Percentiles rank a stretch among this genome's conserved stretches.
phyloP scores from a whole-genome alignment of 164 flowering plant species.

The Amborella trichopoda region DNA sequence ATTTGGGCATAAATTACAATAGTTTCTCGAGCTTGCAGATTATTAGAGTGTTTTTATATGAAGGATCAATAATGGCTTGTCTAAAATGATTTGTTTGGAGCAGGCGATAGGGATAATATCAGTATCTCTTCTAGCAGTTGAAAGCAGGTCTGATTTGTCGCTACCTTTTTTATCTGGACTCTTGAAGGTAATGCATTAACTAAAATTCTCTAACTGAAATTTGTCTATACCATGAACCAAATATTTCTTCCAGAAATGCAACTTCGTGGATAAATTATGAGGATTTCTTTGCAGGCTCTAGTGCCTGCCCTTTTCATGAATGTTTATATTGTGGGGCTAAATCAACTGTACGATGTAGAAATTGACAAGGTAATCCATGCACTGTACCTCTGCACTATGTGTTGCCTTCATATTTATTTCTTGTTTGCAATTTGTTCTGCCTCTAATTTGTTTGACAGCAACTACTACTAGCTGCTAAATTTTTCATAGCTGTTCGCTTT shows the following conservation, averaged over 20 bases:
- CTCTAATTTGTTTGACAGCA: no score
- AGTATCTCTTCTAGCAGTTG: slow-evolving; percentile 86
- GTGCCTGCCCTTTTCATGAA: slow-evolving; percentile 89
- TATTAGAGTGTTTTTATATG: neutral
- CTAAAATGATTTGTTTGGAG: slow-evolving; percentile 11
- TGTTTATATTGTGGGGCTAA: slow-evolving; percentile 85
- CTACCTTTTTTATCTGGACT: slow-evolving; percentile 58
- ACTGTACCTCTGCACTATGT: no score
- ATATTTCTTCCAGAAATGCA: no score
- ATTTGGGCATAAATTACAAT: no score
- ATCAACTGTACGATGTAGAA: slow-evolving; percentile 81
- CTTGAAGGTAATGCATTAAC: slow-evolving; percentile 41
- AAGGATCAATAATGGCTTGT: neutral
- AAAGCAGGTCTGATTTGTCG: slow-evolving; percentile 71
- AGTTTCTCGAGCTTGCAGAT: no score
- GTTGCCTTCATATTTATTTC: no score
- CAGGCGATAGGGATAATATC: slow-evolving; percentile 88
- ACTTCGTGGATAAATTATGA: no score
- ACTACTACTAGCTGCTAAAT: no score
- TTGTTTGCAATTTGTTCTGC: no score
- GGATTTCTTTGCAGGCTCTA: slow-evolving; percentile 55
- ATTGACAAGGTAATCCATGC: slow-evolving; percentile 74
- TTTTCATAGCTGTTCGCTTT: no score
- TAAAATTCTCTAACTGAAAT: slow-evolving; percentile 1
- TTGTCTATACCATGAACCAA: no score